Base-by-base conservation (phyloP, 164 flowering plant genomes). In the Akebia trifoliata region DNA sequence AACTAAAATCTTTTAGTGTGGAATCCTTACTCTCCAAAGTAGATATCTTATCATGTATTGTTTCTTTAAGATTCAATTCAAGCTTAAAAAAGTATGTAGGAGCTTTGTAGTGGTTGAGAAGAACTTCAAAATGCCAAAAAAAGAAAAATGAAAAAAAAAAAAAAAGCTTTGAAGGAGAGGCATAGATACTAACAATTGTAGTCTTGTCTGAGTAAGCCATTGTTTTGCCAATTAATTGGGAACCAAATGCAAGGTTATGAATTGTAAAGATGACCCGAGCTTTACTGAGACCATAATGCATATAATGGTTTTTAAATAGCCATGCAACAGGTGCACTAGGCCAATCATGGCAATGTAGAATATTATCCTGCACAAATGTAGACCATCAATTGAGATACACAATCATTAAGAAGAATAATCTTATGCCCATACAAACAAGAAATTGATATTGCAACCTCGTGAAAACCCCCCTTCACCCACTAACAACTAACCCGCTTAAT, bases 321-420 rank as follows among this genome's bases (percentile, higher is more conserved):
- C 96, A 90, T 20, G 97, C 70, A 72, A 86, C 95, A 22, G 96
- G 97, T 64, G 99, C 99, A 78, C 93, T 88, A 24, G 95, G 83
- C 99, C 99, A 94, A 72, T 94, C 99, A 72, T 94, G 99, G 69
- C 97, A 94, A 66, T 90, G 99, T 62, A 94, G 74, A 38, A 94
- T 82, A 76, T n/a, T n/a, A n/a, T 94, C 99, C 99, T 93, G 86
- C 44, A n/a, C 47, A 60, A 14, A 18, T 32, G 43, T 48, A 49
- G 32, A 45, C 44, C 28, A n/a, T n/a, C n/a, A 40, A 15, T 54
- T 43, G 36, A 54, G n/a, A 20, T n/a, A n/a, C n/a, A n/a, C n/a
- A n/a, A n/a, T n/a, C n/a, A n/a, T n/a, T n/a, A n/a, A n/a, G n/a
- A n/a, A n/a, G n/a, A n/a, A n/a, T n/a, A n/a, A n/a, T n/a, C n/a